phyloP scores from a whole-genome alignment of 2,329 filamentous ascomycete species.

The Didymella lethalis region DNA sequence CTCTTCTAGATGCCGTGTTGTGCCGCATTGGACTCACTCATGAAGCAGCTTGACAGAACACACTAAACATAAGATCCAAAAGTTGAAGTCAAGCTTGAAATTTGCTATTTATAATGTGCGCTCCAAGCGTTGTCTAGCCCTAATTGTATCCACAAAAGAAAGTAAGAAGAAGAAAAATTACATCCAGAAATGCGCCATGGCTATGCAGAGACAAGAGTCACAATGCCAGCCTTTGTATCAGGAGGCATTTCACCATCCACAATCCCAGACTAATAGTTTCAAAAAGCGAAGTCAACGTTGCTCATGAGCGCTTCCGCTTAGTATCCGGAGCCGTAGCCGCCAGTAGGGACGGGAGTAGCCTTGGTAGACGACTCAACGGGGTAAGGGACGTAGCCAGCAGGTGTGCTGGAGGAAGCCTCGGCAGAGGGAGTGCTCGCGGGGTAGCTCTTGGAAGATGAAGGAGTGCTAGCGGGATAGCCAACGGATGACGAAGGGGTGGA shows the following conservation, averaged over 20 bases:
- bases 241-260: slow-evolving; percentile 9
- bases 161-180: slow-evolving; percentile 19
- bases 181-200: slow-evolving; percentile 29
- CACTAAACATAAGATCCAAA: not conserved
- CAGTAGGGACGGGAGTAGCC: slow-evolving; percentile 26
- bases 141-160: slow-evolving; percentile 24
- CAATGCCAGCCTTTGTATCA: slow-evolving; percentile 16
- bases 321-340: slow-evolving; percentile 27
- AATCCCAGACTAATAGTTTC: slow-evolving; percentile 14
- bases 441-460: slow-evolving; percentile 4
- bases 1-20: not conserved
- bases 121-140: slow-evolving; percentile 16
- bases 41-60: not conserved
- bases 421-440: slow-evolving; percentile 8
- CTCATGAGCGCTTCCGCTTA: slow-evolving; percentile 18
- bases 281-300: slow-evolving; percentile 7
- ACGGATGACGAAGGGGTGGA: slow-evolving; percentile 20
- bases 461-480: slow-evolving; percentile 25
- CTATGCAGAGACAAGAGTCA: slow-evolving; percentile 32
- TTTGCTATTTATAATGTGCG: slow-evolving; percentile 4
- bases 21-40: not conserved
- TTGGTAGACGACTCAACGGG: slow-evolving; percentile 16
- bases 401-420: slow-evolving; percentile 11
- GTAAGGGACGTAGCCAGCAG: slow-evolving; percentile 13
- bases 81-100: not conserved